Evolutionary conservation across 495 filamentous ascomycete genomes (phyloP).

Genomic region (Elaphomyces granulatus): DNA sequence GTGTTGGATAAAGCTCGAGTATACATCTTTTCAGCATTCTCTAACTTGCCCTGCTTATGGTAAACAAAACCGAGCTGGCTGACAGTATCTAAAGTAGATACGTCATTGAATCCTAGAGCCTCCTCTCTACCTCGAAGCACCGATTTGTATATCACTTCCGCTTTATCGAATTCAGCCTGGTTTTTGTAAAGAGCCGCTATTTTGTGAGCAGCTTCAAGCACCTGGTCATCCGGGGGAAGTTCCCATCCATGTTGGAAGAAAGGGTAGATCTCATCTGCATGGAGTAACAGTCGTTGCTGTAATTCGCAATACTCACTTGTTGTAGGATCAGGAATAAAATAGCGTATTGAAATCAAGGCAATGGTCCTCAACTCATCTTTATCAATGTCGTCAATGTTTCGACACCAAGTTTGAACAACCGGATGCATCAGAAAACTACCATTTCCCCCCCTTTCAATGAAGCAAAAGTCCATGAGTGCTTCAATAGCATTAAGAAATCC

Average conservation of each 20-base stretch:
- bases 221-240: neutral
- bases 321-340: slow-evolving; percentile 9
- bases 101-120: no score
- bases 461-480: slow-evolving; percentile 19
- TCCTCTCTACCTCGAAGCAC: no score
- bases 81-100: no score
- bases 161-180: no score
- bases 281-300: slow-evolving; percentile 25
- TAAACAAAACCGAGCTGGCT: no score
- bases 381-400: no score
- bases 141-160: no score
- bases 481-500: slow-evolving; percentile 16
- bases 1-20: no score
- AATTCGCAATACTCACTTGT: slow-evolving; percentile 13
- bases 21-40: no score
- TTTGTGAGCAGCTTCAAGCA: slow-evolving; percentile 7
- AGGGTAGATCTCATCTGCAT: slow-evolving; percentile 16
- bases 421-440: slow-evolving; percentile 21
- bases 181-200: no score
- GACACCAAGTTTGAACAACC: slow-evolving; percentile 24
- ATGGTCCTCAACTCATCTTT: slow-evolving; percentile 8
- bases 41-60: no score
- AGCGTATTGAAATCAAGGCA: slow-evolving; percentile 15
- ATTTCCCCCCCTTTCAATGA: slow-evolving; percentile 15
- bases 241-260: slow-evolving; percentile 1